Percentiles rank a stretch among this genome's conserved stretches.
These are phyloP conservation scores for Quercus robur DNA, from an alignment of 306 rosid genomes.

Conservation along the genomic window DNA sequence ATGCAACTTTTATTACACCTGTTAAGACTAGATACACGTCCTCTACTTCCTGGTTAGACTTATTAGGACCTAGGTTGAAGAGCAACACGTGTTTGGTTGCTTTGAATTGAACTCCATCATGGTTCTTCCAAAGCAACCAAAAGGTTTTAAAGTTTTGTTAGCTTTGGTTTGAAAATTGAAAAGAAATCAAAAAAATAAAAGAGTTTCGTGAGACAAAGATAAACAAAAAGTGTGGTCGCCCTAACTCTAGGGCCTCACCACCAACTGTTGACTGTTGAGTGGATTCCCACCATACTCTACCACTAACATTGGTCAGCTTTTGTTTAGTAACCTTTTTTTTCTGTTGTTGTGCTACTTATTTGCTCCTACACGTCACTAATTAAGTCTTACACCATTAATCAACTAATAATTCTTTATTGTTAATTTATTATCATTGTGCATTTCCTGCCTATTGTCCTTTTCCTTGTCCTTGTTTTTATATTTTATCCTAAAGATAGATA, in stretches of 20 bases:
- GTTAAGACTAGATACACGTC: no score
- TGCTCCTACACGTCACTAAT: constrained; percentile 23
- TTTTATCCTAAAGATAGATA: not conserved
- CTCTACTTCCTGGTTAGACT: no score
- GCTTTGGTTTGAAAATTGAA: constrained; percentile 16
- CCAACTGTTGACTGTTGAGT: constrained; percentile 43
- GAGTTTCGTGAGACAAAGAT: constrained; percentile 12
- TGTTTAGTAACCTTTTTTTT: constrained; percentile 2
- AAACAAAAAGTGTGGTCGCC: constrained; percentile 27
- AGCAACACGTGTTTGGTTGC: constrained; percentile 56
- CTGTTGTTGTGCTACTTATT: constrained; percentile 9
- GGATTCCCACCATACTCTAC: constrained; percentile 56
- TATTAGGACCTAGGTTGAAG: not conserved
- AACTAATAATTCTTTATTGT: constrained; percentile 16
- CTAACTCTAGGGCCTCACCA: constrained; percentile 37
- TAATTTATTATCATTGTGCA: not conserved
- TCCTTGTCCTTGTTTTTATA: not conserved
- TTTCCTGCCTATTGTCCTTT: not conserved
- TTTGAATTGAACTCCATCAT: constrained; percentile 20
- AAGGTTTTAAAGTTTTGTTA: not conserved
- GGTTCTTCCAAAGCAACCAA: constrained; percentile 22
- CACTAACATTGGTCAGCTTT: constrained; percentile 59
- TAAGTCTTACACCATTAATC: constrained; percentile 13
- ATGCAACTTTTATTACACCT: no score
- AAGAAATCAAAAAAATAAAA: constrained; percentile 5